Evolutionary conservation across 768 basidiomycete genomes (phyloP).

Genomic region (Phlebiopsis gigantea): DNA sequence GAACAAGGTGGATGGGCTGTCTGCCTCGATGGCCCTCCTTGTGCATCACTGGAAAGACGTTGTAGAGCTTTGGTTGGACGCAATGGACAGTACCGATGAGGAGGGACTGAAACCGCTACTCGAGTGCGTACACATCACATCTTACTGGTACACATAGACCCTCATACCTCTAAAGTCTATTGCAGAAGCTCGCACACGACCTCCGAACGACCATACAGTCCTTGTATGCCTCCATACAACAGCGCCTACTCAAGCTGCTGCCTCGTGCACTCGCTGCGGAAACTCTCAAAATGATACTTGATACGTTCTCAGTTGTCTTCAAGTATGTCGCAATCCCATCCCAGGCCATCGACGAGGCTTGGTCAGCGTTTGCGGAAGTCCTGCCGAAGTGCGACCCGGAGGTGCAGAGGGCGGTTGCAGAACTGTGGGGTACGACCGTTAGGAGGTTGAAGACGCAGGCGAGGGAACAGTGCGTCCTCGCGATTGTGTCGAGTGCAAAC

Average conservation of each 20-base stretch:
- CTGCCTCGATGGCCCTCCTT: constrained; percentile 74
- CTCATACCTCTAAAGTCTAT: constrained; percentile 41
- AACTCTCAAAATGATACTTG: constrained; percentile 57
- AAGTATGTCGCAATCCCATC: constrained; percentile 66
- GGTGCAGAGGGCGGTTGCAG: constrained; percentile 71
- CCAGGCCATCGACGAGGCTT: constrained; percentile 55
- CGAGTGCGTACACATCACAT: constrained; percentile 46
- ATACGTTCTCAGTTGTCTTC: constrained; percentile 66
- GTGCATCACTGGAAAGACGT: constrained; percentile 77
- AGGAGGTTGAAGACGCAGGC: constrained; percentile 62
- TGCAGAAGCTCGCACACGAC: constrained; percentile 77
- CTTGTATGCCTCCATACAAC: constrained; percentile 50
- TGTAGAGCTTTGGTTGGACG: constrained; percentile 55
- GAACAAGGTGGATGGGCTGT: constrained; percentile 50
- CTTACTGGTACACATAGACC: background rate
- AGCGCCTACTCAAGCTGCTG: constrained; percentile 51
- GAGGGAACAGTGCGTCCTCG: constrained; percentile 47
- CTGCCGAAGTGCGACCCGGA: constrained; percentile 63
- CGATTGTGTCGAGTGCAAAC: constrained; percentile 42
- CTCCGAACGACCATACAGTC: constrained; percentile 73
- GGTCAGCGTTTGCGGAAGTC: constrained; percentile 44
- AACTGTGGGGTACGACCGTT: constrained; percentile 81
- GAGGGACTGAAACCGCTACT: constrained; percentile 71
- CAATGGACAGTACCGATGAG: constrained; percentile 56
- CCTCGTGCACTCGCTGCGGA: constrained; percentile 53